Evolutionary conservation across 257 asterid genomes (phyloP).

Genomic region (Prunella vulgaris): DNA sequence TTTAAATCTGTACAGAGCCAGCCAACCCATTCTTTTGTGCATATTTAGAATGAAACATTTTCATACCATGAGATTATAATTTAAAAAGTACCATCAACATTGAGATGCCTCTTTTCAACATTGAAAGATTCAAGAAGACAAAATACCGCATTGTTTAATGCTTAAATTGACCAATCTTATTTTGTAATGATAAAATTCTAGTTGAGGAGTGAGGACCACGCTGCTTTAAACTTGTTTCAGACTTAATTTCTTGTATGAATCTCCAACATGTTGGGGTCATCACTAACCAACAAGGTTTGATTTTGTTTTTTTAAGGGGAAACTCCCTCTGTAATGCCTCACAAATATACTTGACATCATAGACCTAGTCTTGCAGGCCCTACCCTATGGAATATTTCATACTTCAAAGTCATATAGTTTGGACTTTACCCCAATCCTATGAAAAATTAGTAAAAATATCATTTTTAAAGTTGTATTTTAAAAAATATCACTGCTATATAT

Average conservation of each 20-base stretch:
- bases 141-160: background rate
- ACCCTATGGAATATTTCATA: background rate
- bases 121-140: background rate
- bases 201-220: constrained; percentile 1
- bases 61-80: background rate
- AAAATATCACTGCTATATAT: too few species aligned
- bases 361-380: background rate
- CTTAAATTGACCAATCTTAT: background rate
- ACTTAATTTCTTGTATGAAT: background rate
- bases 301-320: background rate
- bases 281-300: background rate
- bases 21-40: constrained; percentile 17
- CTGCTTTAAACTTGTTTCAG: background rate
- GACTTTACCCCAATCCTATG: background rate
- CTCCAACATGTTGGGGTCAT: constrained; percentile 3
- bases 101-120: background rate
- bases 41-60: background rate
- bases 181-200: background rate
- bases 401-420: background rate
- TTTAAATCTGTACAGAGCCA: background rate
- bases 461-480: too few species aligned
- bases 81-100: background rate
- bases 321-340: background rate
- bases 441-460: too few species aligned
- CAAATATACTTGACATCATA: background rate